phyloP scores from a whole-genome alignment of 805 yeast species.

The Sugiyamaella marilandica region DNA sequence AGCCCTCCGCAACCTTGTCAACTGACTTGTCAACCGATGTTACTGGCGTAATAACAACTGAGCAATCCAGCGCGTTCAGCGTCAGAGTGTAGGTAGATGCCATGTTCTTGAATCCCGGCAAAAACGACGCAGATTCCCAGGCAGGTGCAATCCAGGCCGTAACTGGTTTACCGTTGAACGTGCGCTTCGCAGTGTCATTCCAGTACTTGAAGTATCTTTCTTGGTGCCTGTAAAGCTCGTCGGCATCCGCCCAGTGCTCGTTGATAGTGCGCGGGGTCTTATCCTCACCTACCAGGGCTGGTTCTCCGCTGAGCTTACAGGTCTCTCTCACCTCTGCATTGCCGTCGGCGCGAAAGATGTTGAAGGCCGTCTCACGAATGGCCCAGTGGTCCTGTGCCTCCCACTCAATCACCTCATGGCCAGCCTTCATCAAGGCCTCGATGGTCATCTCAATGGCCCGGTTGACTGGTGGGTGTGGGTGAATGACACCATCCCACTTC shows the following conservation, averaged over 20 bases:
- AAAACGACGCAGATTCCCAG: constrained; percentile 14
- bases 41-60: constrained; percentile 20
- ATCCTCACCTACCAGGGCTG: constrained; percentile 6
- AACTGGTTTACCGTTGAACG: constrained; percentile 9
- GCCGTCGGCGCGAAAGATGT: constrained; percentile 14
- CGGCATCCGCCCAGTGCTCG: constrained; percentile 15
- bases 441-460: constrained; percentile 41
- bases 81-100: constrained; percentile 47
- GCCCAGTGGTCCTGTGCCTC: constrained; percentile 15
- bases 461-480: constrained; percentile 49
- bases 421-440: constrained; percentile 17
- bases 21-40: constrained; percentile 40
- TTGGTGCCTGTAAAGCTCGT: constrained; percentile 24
- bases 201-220: constrained; percentile 39
- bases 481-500: constrained; percentile 40
- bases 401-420: constrained; percentile 26
- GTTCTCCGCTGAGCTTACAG: constrained; percentile 14
- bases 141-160: constrained; percentile 16
- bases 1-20: constrained; percentile 19
- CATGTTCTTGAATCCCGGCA: constrained; percentile 7
- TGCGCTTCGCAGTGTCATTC: constrained; percentile 27
- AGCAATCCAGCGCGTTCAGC: constrained; percentile 20
- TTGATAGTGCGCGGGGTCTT: neutral
- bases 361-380: neutral
- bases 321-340: constrained; percentile 6